These are phyloP conservation scores for Globisporangium echinulatum DNA, from an alignment of 352 stramenopile genomes.

Conservation along the genomic window DNA sequence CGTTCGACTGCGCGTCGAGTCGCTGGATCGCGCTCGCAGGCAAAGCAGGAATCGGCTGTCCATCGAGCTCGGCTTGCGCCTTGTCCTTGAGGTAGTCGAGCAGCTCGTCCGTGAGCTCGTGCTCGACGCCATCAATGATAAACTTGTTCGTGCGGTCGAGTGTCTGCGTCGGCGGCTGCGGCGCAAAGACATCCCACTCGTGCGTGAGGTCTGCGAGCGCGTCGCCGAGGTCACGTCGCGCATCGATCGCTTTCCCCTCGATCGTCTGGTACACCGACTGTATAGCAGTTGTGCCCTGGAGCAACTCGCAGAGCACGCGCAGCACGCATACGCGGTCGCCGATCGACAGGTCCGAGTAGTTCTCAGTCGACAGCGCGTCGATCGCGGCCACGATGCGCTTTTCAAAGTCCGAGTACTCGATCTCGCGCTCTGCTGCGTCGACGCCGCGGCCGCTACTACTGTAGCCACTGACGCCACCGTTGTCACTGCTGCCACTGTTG, in stretches of 20 bases:
- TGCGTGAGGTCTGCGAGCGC: conserved; percentile 50
- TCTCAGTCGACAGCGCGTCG: conserved; percentile 63
- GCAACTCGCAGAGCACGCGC: conserved; percentile 56
- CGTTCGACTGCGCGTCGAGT: conserved; percentile 11
- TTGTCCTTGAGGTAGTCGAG: conserved; percentile 63
- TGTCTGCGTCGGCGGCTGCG: conserved; percentile 31
- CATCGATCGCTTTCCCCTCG: conserved; percentile 56
- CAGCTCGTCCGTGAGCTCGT: conserved; percentile 65
- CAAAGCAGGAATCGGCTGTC: conserved; percentile 33
- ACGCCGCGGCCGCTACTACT: conserved; percentile 16
- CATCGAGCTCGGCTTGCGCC: conserved; percentile 52
- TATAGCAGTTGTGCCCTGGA: conserved; percentile 41
- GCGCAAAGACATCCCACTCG: conserved; percentile 53
- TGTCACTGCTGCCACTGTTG: conserved; percentile 14
- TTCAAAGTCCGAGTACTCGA: conserved; percentile 57
- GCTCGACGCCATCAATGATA: conserved; percentile 65
- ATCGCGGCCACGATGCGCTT: conserved; percentile 53
- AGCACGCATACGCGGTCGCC: conserved; percentile 52
- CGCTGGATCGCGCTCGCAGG: conserved; percentile 31
- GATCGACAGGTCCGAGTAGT: conserved; percentile 47
- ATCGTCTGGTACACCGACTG: conserved; percentile 61
- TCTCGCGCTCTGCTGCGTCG: conserved; percentile 4
- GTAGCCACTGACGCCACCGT: not conserved
- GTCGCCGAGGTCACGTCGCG: conserved; percentile 43
- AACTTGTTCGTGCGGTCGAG: conserved; percentile 62